Evolutionary conservation across 1,284 basidiomycete species (phyloP), one percentile per base, ranked within the genome.

Genomic region (Trametes versicolor): DNA sequence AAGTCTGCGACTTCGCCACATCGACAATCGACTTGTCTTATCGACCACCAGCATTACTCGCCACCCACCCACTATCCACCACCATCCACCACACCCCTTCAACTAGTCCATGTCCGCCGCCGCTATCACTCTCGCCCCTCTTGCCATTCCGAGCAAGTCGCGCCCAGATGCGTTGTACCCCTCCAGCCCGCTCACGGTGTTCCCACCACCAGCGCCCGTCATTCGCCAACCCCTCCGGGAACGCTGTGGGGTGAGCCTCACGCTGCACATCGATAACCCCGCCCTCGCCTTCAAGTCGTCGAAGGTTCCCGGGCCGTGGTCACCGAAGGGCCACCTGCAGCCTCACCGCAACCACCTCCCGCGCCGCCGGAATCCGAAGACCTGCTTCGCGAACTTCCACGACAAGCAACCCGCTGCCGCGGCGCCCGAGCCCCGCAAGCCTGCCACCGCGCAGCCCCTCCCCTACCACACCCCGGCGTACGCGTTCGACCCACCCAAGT

Each of bases 321-420:
- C 73, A 21, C 65, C 72, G 41, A 74, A 73, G 58, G 70, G 70
- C 29, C 66, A 73, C 68, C 45, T 71, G 53, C 75, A 76, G 60
- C 75, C 75, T 23, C 75, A 76, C 60, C 72, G 73, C 21, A 72
- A 59, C 63, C 55, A 73, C 52, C 72, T 75, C 34, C 75, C 75
- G 23, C 72, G 74, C 61, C 62, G 73, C 25, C 72, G 75, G 56
- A 74, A 73, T 52, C 64, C 63, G 13, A 67, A 65, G 37, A 69
- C 71, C 52, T 70, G 73, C 58, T 66, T 74, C 58, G 64, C 66
- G n/a, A 37, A 67, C 50, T 63, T 66, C 62, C 64, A 70, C 25
- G 67, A 69, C 8, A 57, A 69, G 45, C 62, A 60, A 13, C 36
- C 57, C 13, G 59, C 52, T 43, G 36, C 52, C 23, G 59, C 50